These are phyloP conservation scores for Linnemannia exigua DNA, from an alignment of 192 early-diverging fungal species.

Conservation along the genomic window DNA sequence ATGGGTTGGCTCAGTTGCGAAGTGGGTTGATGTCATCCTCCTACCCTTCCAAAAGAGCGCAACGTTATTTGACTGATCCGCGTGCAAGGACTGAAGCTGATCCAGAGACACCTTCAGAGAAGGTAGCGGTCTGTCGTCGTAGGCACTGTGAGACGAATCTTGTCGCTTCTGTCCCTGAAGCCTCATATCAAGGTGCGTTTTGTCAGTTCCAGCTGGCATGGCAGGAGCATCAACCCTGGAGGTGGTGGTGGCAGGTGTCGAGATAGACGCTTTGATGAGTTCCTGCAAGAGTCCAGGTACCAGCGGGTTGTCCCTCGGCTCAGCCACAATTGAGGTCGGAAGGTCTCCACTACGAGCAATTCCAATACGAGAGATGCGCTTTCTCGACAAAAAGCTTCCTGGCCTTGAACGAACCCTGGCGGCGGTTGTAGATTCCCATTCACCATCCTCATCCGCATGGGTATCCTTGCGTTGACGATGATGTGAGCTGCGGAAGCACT, in stretches of 20 bases:
- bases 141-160: background rate
- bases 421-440: background rate
- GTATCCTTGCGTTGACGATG: background rate
- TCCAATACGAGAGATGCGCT: conserved; percentile 4
- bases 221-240: background rate
- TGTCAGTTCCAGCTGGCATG: background rate
- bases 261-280: background rate
- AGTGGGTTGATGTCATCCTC: background rate
- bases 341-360: background rate
- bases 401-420: background rate
- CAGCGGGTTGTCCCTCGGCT: background rate
- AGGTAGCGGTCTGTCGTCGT: background rate
- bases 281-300: background rate
- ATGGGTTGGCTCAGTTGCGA: background rate
- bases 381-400: background rate
- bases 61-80: background rate
- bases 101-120: background rate
- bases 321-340: background rate
- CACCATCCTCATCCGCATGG: background rate
- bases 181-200: background rate
- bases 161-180: background rate
- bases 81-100: background rate
- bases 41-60: conserved; percentile 14
- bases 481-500: background rate
- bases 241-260: background rate